Evolutionary conservation across 768 basidiomycete species (phyloP).

Genomic region (Flagelloscypha sp.): DNA sequence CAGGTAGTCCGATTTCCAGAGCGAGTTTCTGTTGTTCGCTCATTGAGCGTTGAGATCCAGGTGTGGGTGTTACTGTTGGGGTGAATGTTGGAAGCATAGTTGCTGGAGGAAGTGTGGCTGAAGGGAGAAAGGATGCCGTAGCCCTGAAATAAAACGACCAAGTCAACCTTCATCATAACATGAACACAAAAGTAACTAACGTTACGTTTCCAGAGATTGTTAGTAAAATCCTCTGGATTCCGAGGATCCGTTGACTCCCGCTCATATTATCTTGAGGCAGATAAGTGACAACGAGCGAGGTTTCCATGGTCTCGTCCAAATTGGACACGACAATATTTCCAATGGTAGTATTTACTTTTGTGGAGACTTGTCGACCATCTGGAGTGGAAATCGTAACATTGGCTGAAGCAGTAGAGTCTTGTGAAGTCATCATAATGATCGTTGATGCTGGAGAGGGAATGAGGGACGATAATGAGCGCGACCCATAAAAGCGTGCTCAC

Average conservation of each 20-base stretch:
- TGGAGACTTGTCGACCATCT: no score
- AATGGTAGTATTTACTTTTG: conserved; percentile 23
- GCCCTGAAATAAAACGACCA: conserved; percentile 1
- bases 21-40: conserved; percentile 12
- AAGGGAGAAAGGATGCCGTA: conserved; percentile 3
- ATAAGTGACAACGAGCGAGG: no score
- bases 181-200: not conserved
- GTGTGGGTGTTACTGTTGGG: conserved; percentile 1
- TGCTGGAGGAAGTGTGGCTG: conserved; percentile 5
- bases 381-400: conserved; percentile 48
- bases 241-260: not conserved
- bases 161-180: not conserved
- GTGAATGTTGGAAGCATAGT: conserved; percentile 3
- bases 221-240: not conserved
- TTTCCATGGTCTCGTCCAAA: no score
- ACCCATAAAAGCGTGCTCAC: conserved; percentile 21
- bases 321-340: not conserved
- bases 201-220: not conserved
- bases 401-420: conserved; percentile 40
- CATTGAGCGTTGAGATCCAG: not conserved
- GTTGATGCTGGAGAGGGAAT: conserved; percentile 26
- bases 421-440: conserved; percentile 34
- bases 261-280: not conserved
- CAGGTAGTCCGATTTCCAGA: conserved; percentile 26
- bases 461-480: not conserved